phyloP scores from a whole-genome alignment of 1,284 basidiomycete species.

The Cutaneotrichosporon cutaneum region DNA sequence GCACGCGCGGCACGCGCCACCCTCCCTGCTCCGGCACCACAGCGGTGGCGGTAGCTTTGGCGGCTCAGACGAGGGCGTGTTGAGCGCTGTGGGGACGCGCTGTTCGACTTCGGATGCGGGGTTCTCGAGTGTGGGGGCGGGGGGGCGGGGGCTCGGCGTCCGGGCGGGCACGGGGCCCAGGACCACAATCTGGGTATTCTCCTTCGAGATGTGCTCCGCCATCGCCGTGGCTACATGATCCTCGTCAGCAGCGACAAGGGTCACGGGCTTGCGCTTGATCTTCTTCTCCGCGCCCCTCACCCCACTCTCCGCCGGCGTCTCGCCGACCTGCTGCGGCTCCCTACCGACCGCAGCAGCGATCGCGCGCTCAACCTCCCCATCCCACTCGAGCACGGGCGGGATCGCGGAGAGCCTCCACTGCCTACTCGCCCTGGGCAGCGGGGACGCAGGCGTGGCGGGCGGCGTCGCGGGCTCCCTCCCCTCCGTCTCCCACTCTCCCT shows the following conservation, averaged over 20 bases:
- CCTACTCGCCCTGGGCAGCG: neutral
- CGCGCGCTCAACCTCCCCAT: neutral
- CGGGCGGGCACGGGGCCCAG: too few species aligned
- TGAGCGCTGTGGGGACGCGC: neutral
- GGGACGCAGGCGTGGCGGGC: neutral
- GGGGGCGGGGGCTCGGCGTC: too few species aligned
- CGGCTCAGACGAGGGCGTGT: neutral
- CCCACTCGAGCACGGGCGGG: neutral
- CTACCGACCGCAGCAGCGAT: neutral
- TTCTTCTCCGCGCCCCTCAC: neutral
- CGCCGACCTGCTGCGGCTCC: neutral
- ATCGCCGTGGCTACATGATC: neutral
- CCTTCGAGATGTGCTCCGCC: neutral
- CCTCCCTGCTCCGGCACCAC: neutral
- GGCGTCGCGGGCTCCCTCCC: neutral
- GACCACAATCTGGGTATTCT: neutral
- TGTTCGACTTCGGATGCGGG: neutral
- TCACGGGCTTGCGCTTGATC: neutral
- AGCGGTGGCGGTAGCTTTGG: neutral
- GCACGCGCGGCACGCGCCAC: neutral
- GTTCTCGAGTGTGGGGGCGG: too few species aligned
- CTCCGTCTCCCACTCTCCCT: neutral
- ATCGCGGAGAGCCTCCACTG: neutral
- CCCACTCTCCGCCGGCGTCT: neutral
- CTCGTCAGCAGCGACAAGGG: neutral